Evolutionary conservation across 441 rosid species (phyloP).

Genomic region (Raphanus hybrid): DNA sequence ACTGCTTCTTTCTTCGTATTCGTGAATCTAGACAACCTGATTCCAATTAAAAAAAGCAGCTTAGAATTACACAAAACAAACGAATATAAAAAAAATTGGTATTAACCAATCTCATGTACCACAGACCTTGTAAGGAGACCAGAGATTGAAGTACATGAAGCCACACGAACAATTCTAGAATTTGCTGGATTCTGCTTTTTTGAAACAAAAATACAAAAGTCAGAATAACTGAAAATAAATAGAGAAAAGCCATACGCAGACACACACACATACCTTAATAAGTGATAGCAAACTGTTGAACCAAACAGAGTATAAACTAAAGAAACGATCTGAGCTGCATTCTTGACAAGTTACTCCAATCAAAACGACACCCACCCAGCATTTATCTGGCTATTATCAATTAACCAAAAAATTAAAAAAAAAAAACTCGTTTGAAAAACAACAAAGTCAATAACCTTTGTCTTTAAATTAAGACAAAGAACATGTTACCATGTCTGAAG

Average conservation of each 20-base stretch:
- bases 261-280: slow-evolving; percentile 57
- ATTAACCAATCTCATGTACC: no score
- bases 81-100: neutral
- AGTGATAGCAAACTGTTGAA: slow-evolving; percentile 57
- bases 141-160: slow-evolving; percentile 69
- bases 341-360: slow-evolving; percentile 80
- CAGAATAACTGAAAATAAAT: neutral
- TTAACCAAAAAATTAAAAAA: neutral
- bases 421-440: neutral
- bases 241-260: neutral
- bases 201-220: slow-evolving; percentile 30
- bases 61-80: neutral
- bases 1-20: slow-evolving; percentile 70
- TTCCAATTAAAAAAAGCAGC: slow-evolving; percentile 10
- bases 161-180: slow-evolving; percentile 80
- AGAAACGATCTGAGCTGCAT: slow-evolving; percentile 72
- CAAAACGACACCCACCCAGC: slow-evolving; percentile 80
- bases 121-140: slow-evolving; percentile 77
- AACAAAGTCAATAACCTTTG: slow-evolving; percentile 1
- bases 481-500: slow-evolving; percentile 55
- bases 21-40: slow-evolving; percentile 73
- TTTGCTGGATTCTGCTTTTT: slow-evolving; percentile 57
- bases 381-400: slow-evolving; percentile 74
- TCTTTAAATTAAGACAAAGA: no score
- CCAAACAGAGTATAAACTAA: slow-evolving; percentile 66